Conservation (phyloP, 2,329 filamentous ascomycete genomes). For the Scedosporium aurantiacum region DNA sequence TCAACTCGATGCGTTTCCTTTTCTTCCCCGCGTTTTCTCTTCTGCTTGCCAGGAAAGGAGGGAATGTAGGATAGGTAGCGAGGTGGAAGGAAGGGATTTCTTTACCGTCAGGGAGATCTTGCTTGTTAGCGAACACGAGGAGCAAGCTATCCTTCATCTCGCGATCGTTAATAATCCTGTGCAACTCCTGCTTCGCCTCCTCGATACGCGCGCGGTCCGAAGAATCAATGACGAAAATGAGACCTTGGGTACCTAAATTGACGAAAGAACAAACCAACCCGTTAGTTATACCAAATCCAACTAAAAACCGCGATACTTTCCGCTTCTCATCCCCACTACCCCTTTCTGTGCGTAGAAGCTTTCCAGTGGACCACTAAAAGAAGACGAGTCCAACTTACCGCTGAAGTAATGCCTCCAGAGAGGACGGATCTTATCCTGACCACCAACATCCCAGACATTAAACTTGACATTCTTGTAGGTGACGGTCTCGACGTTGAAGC, state of each 20-base stretch:
- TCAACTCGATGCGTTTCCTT: no score
- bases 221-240: conserved; percentile 98
- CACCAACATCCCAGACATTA: conserved; percentile 98
- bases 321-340: neutral
- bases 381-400: conserved; percentile 35
- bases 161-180: conserved; percentile 94
- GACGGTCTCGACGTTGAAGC: conserved; percentile 98
- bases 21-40: neutral
- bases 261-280: neutral
- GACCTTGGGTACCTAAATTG: conserved; percentile 73
- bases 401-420: conserved; percentile 97
- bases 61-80: neutral
- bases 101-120: conserved; percentile 74
- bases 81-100: neutral
- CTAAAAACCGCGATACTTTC: neutral
- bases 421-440: conserved; percentile 96
- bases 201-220: conserved; percentile 86
- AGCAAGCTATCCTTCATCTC: conserved; percentile 95
- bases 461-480: conserved; percentile 99
- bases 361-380: neutral
- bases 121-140: conserved; percentile 97
- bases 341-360: neutral
- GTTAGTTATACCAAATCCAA: conserved; percentile 1
- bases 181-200: conserved; percentile 84
- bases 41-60: neutral